Evolutionary conservation across 441 rosid genomes (phyloP).

Genomic region (Adansonia gregorii): DNA sequence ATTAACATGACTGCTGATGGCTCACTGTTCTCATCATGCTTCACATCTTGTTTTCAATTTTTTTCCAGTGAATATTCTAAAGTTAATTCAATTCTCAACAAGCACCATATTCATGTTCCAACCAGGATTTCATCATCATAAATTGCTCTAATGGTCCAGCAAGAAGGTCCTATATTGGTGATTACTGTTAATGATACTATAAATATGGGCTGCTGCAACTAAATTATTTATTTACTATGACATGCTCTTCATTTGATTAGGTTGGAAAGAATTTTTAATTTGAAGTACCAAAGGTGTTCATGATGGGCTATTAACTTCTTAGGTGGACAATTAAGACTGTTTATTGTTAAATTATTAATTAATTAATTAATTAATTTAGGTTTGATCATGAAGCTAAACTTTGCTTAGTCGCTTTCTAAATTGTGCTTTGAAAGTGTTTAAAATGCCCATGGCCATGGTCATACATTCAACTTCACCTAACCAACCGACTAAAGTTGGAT

Average conservation of each 20-base stretch:
- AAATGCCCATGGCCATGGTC: neutral
- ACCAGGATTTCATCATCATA: conserved; percentile 6
- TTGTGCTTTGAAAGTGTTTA: neutral
- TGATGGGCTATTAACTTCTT: neutral
- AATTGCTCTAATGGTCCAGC: conserved; percentile 3
- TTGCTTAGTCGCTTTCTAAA: conserved; percentile 8
- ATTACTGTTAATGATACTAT: neutral
- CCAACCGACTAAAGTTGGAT: conserved; percentile 15
- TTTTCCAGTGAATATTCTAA: neutral
- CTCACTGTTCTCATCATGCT: neutral
- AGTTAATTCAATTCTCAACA: conserved; percentile 13
- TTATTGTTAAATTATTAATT: neutral
- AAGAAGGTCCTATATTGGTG: neutral
- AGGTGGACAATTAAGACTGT: conserved; percentile 1
- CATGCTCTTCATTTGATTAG: neutral
- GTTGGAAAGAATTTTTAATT: neutral
- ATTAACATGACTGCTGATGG: neutral
- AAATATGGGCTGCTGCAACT: too few relatives aligned
- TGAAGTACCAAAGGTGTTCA: neutral
- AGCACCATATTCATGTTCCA: neutral
- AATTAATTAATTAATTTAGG: neutral
- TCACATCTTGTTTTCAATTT: neutral
- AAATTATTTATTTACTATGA: neutral
- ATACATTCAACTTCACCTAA: conserved; percentile 20
- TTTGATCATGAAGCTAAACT: conserved; percentile 13